Percentiles rank a stretch among this genome's conserved stretches.
These are phyloP conservation scores for Penicillium herquei DNA, from an alignment of 495 filamentous ascomycete species.

Conservation along the genomic window DNA sequence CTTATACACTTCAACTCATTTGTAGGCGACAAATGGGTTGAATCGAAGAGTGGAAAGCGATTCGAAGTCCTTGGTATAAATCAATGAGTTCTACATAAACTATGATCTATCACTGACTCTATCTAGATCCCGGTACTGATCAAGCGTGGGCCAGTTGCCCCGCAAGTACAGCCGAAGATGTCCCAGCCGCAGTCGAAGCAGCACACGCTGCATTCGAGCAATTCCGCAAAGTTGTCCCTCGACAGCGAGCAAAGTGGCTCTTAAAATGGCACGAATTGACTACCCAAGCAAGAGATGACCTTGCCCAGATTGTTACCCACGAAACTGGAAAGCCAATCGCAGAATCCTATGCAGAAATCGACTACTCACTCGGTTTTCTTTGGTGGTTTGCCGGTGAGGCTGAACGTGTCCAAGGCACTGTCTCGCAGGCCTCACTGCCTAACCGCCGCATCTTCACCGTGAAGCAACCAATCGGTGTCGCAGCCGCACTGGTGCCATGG, in stretches of 20 bases:
- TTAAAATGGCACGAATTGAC: slow-evolving; percentile 58
- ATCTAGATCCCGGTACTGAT: slow-evolving; percentile 62
- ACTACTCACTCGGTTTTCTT: slow-evolving; percentile 59
- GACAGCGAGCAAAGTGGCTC: slow-evolving; percentile 60
- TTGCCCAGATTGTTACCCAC: slow-evolving; percentile 58
- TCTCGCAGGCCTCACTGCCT: slow-evolving; percentile 53
- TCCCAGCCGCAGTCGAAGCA: slow-evolving; percentile 56
- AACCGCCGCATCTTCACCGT: slow-evolving; percentile 66
- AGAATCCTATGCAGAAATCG: slow-evolving; percentile 58
- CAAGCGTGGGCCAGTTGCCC: slow-evolving; percentile 64
- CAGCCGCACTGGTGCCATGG: slow-evolving; percentile 66
- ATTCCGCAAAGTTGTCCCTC: slow-evolving; percentile 61
- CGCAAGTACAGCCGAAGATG: slow-evolving; percentile 58
- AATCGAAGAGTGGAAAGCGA: slow-evolving; percentile 58
- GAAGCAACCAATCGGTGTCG: slow-evolving; percentile 68
- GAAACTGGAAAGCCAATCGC: slow-evolving; percentile 64
- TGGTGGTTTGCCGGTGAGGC: slow-evolving; percentile 70
- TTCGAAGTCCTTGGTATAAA: slow-evolving; percentile 63
- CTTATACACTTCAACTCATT: slow-evolving; percentile 61
- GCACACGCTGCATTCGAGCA: slow-evolving; percentile 59
- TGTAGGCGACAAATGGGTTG: slow-evolving; percentile 61
- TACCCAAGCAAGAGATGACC: slow-evolving; percentile 48
- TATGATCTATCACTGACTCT: background rate
- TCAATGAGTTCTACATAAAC: background rate
- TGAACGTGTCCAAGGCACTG: slow-evolving; percentile 63